These are phyloP conservation scores for Senna tora DNA, from an alignment of 306 rosid species.

Conservation along the genomic window DNA sequence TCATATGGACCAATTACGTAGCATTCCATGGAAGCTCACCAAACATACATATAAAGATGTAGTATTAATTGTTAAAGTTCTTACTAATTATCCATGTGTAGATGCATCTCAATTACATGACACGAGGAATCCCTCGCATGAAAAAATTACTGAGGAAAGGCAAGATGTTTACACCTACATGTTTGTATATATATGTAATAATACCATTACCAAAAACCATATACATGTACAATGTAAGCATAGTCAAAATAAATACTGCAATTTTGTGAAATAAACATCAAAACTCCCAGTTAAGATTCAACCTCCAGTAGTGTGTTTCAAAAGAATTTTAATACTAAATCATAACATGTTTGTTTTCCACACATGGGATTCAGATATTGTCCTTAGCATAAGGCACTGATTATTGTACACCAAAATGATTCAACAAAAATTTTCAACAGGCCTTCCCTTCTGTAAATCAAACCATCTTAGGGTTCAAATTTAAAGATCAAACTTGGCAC, in stretches of 20 bases:
- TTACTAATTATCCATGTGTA: constrained; percentile 19
- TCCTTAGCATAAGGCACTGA: neutral
- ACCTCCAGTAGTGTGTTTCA: constrained; percentile 4
- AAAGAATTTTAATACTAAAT: neutral
- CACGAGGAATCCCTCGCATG: constrained; percentile 16
- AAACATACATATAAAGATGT: constrained; percentile 1
- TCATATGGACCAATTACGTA: constrained; percentile 20
- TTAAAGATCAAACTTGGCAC: constrained; percentile 12
- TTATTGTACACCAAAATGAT: neutral
- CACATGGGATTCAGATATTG: neutral
- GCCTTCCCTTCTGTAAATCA: neutral
- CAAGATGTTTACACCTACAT: neutral
- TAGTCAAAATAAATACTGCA: constrained; percentile 10
- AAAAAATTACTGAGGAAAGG: constrained; percentile 18
- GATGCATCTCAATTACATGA: constrained; percentile 3
- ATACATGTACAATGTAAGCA: constrained; percentile 11
- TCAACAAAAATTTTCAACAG: neutral
- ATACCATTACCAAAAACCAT: neutral
- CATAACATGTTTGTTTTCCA: constrained; percentile 7
- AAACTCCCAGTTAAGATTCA: constrained; percentile 23
- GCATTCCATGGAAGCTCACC: constrained; percentile 11
- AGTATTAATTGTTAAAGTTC: constrained; percentile 5
- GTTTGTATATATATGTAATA: neutral
- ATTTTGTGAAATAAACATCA: constrained; percentile 25
- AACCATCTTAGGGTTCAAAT: no score